Conservation (phyloP, 208 protist genomes). For the Naegleria gruberi region DNA sequence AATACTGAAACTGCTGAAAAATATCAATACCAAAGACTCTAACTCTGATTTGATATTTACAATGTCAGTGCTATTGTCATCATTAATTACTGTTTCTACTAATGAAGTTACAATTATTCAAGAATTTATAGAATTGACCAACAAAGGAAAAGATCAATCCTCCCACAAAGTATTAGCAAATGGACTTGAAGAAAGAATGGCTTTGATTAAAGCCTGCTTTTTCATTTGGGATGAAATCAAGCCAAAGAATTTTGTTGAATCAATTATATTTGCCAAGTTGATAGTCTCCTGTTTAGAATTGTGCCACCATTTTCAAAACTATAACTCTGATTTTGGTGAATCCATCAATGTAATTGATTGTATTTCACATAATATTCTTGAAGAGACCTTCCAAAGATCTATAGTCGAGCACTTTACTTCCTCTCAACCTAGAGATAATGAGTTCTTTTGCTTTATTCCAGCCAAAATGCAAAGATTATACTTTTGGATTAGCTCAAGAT, state of each 20-base stretch:
- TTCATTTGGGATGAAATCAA: too few relatives aligned
- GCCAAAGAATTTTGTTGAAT: too few relatives aligned
- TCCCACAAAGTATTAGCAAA: too few relatives aligned
- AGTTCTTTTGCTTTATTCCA: background rate
- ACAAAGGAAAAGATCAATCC: background rate
- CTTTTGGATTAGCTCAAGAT: background rate
- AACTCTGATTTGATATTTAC: background rate
- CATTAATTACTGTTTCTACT: background rate
- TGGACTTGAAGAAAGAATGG: too few relatives aligned
- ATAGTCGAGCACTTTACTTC: too few relatives aligned
- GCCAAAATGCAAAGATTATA: background rate
- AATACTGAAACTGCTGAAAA: background rate
- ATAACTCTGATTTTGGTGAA: background rate
- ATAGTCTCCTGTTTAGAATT: too few relatives aligned
- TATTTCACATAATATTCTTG: background rate
- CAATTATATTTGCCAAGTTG: too few relatives aligned
- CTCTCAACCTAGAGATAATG: background rate
- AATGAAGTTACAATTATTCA: background rate
- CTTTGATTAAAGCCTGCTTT: too few relatives aligned
- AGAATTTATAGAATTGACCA: background rate
- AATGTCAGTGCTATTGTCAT: background rate
- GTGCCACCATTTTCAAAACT: background rate
- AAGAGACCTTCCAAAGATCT: background rate
- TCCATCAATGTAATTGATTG: background rate
- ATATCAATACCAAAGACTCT: background rate